These are phyloP conservation scores for Grammothele lineata DNA, from an alignment of 768 basidiomycete species.

Conservation along the genomic window DNA sequence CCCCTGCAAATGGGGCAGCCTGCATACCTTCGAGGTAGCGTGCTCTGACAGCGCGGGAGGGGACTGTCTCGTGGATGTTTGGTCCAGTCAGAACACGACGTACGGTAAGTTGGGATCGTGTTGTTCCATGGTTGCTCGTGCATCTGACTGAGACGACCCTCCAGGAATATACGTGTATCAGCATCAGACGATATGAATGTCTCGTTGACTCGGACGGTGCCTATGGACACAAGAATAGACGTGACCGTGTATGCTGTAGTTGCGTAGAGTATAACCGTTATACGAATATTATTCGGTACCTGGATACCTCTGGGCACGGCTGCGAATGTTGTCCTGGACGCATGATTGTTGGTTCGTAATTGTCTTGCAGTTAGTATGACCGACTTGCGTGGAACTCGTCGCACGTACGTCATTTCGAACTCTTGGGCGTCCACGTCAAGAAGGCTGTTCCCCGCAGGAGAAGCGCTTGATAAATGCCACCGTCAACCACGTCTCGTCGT, in stretches of 20 bases:
- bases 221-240: not conserved
- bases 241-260: not conserved
- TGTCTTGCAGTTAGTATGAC: too few relatives aligned
- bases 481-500: too few relatives aligned
- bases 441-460: too few relatives aligned
- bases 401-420: too few relatives aligned
- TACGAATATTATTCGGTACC: not conserved
- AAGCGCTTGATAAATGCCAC: too few relatives aligned
- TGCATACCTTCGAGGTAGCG: conserved; percentile 20
- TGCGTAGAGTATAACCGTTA: not conserved
- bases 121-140: too few relatives aligned
- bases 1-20: conserved; percentile 21
- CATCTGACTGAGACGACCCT: too few relatives aligned
- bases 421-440: too few relatives aligned
- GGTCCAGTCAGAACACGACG: conserved; percentile 23
- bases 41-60: conserved; percentile 8
- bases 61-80: conserved; percentile 23
- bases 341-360: too few relatives aligned
- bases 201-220: not conserved
- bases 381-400: too few relatives aligned
- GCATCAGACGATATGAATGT: conserved; percentile 19
- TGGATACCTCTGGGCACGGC: not conserved
- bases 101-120: conserved; percentile 22
- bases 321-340: not conserved
- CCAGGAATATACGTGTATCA: conserved; percentile 26